Percentiles rank a stretch among this genome's conserved stretches.
These are phyloP conservation scores for Zarea fungicola DNA, from an alignment of 2,329 filamentous ascomycete genomes.

Conservation along the genomic window DNA sequence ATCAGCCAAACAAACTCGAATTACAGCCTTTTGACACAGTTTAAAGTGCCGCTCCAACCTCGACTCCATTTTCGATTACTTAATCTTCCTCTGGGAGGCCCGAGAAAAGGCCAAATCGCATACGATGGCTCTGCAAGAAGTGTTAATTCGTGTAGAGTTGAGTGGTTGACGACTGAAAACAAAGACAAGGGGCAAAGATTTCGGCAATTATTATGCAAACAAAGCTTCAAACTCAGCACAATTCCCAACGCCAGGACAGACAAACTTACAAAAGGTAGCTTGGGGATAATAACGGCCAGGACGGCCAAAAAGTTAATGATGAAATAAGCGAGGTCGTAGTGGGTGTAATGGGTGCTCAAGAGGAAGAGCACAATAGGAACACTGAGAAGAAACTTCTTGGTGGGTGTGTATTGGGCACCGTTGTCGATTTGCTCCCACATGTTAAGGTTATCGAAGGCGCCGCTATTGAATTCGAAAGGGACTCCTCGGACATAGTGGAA, in stretches of 20 bases:
- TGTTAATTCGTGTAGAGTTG: constrained; percentile 5
- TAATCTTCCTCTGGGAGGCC: constrained; percentile 57
- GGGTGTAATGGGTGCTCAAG: constrained; percentile 96
- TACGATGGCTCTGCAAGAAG: constrained; percentile 61
- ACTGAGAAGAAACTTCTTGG: constrained; percentile 95
- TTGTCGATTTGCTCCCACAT: constrained; percentile 99
- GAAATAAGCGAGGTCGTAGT: constrained; percentile 96
- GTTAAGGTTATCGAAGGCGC: constrained; percentile 98
- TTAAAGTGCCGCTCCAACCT: not conserved
- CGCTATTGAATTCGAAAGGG: constrained; percentile 97
- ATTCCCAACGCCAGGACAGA: not conserved
- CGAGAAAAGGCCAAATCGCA: constrained; percentile 71
- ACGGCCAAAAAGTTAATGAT: constrained; percentile 95
- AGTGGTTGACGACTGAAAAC: not conserved
- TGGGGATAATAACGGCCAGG: constrained; percentile 89
- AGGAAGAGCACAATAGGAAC: constrained; percentile 94
- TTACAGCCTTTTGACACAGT: constrained; percentile 8
- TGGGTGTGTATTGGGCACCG: constrained; percentile 95
- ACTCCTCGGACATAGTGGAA: constrained; percentile 98
- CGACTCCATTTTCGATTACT: not conserved
- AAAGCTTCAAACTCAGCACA: no score
- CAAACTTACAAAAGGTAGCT: constrained; percentile 80
- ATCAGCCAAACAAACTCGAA: constrained; percentile 7
- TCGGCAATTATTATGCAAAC: no score
- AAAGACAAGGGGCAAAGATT: no score